Percentiles rank a stretch among this genome's conserved stretches.
phyloP scores from a whole-genome alignment of 805 yeast genomes.

The Debaryomyces castellii region DNA sequence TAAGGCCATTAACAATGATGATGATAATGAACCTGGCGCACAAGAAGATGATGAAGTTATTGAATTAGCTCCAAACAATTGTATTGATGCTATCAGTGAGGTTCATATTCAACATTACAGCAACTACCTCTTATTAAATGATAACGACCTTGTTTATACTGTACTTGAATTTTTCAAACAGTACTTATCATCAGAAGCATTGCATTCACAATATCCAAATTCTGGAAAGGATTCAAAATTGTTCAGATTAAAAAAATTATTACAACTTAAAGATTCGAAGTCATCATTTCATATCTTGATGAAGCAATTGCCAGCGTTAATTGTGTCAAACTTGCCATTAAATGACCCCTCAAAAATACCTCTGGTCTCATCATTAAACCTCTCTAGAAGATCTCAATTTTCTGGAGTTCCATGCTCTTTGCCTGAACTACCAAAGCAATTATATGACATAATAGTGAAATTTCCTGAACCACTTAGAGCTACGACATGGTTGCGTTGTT shows the following conservation, averaged over 20 bases:
- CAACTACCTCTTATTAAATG: slow-evolving; percentile 57
- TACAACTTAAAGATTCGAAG: slow-evolving; percentile 47
- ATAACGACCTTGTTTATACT: slow-evolving; percentile 73
- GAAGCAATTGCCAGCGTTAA: slow-evolving; percentile 61
- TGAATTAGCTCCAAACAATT: slow-evolving; percentile 27
- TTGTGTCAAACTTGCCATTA: slow-evolving; percentile 30
- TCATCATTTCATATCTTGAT: slow-evolving; percentile 52
- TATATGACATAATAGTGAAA: slow-evolving; percentile 59
- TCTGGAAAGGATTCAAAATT: slow-evolving; percentile 32
- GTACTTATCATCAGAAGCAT: slow-evolving; percentile 63
- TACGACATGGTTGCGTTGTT: slow-evolving; percentile 90
- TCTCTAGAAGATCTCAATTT: slow-evolving; percentile 51
- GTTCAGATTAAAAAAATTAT: slow-evolving; percentile 47
- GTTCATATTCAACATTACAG: slow-evolving; percentile 52
- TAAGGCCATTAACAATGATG: slow-evolving; percentile 10
- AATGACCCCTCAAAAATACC: slow-evolving; percentile 29
- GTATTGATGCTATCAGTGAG: slow-evolving; percentile 38
- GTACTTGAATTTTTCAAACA: slow-evolving; percentile 82
- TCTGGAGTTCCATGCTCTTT: slow-evolving; percentile 59
- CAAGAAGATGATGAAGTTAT: slow-evolving; percentile 12
- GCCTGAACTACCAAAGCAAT: slow-evolving; percentile 55
- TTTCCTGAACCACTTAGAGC: slow-evolving; percentile 88
- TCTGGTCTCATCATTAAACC: slow-evolving; percentile 23
- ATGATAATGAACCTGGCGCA: slow-evolving; percentile 12
- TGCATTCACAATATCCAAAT: slow-evolving; percentile 27